Evolutionary conservation across 2,329 filamentous ascomycete species (phyloP).

Genomic region (Colletotrichum brevisporum): DNA sequence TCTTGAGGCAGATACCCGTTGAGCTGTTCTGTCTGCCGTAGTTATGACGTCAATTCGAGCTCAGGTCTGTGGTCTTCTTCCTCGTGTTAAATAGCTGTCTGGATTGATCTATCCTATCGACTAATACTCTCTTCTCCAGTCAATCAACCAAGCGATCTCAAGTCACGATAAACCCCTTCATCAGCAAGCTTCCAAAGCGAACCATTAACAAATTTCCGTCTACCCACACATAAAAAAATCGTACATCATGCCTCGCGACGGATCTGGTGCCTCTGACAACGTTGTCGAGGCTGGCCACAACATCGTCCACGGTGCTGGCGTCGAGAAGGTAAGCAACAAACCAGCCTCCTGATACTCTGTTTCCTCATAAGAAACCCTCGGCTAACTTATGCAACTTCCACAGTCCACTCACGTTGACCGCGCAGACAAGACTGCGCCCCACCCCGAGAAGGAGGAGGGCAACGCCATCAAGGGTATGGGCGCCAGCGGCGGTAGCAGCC

Average conservation of each 20-base stretch:
- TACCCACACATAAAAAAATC: neutral
- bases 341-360: neutral
- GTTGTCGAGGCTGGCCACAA: slow-evolving; percentile 56
- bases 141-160: neutral
- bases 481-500: slow-evolving; percentile 61
- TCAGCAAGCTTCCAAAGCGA: no score
- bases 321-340: slow-evolving; percentile 53
- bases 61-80: slow-evolving; percentile 5
- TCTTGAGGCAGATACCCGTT: slow-evolving; percentile 9
- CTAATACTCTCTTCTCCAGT: neutral
- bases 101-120: no score
- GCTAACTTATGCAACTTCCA: neutral
- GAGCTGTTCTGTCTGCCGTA: neutral
- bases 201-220: no score
- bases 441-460: slow-evolving; percentile 63
- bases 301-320: slow-evolving; percentile 61
- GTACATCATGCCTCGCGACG: slow-evolving; percentile 63
- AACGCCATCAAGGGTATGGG: slow-evolving; percentile 54
- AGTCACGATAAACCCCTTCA: no score
- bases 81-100: neutral
- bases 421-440: slow-evolving; percentile 64
- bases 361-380: neutral
- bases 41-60: slow-evolving; percentile 29
- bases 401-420: slow-evolving; percentile 54
- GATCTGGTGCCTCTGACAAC: slow-evolving; percentile 64